phyloP scores from a whole-genome alignment of 805 yeast genomes.

The Ogataea kodamae region DNA sequence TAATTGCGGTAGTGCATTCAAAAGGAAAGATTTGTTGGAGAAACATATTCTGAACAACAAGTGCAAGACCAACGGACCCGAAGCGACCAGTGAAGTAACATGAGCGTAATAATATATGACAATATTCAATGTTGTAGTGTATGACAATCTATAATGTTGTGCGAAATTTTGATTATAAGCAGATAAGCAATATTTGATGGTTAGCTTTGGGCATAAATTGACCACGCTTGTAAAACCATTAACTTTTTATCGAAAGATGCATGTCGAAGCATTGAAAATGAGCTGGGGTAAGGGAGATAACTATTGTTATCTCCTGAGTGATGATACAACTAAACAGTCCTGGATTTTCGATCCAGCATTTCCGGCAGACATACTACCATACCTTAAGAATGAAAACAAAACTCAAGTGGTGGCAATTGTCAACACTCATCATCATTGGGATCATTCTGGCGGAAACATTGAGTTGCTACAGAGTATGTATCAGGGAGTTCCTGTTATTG shows the following conservation, averaged over 20 bases:
- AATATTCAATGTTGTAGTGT: too few relatives aligned
- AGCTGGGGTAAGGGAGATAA: constrained; percentile 94
- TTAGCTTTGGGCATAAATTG: too few relatives aligned
- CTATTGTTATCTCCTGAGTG: constrained; percentile 77
- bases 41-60: constrained; percentile 17
- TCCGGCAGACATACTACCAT: constrained; percentile 63
- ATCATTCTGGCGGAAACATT: constrained; percentile 87
- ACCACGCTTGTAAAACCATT: too few relatives aligned
- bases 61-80: constrained; percentile 40
- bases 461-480: constrained; percentile 28
- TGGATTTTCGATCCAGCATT: constrained; percentile 94
- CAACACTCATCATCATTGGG: constrained; percentile 95
- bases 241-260: constrained; percentile 68
- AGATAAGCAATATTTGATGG: too few relatives aligned
- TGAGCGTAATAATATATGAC: too few relatives aligned
- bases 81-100: constrained; percentile 43
- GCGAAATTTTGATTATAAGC: too few relatives aligned
- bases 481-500: constrained; percentile 64
- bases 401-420: constrained; percentile 70
- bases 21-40: constrained; percentile 20
- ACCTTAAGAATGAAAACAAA: constrained; percentile 29
- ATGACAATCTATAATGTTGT: too few relatives aligned
- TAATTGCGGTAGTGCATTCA: constrained; percentile 17
- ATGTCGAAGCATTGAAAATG: constrained; percentile 79
- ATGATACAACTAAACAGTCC: constrained; percentile 59